Evolutionary conservation across 2,329 filamentous ascomycete species (phyloP).

Genomic region (Diplodia intermedia): DNA sequence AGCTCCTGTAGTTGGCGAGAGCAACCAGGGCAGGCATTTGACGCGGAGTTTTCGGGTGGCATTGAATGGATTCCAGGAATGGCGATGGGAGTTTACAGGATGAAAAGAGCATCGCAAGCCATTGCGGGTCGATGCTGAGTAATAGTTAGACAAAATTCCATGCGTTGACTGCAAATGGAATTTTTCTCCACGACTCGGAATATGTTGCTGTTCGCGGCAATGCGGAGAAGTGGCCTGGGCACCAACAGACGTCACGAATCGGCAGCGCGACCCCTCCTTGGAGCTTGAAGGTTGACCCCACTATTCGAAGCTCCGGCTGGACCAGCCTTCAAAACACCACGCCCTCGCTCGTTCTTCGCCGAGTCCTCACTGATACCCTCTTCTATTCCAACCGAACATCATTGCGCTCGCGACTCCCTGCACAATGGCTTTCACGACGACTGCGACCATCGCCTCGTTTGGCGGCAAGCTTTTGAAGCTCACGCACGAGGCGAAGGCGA

Average conservation of each 20-base stretch:
- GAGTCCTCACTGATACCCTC: conserved; percentile 14
- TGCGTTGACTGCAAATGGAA: conserved; percentile 24
- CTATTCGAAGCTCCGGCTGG: conserved; percentile 29
- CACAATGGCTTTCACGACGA: conserved; percentile 78
- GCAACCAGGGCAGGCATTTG: conserved; percentile 29
- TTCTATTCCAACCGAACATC: not conserved
- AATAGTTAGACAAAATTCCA: conserved; percentile 25
- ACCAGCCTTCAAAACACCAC: conserved; percentile 28
- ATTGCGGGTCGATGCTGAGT: conserved; percentile 41
- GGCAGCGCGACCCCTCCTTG: conserved; percentile 28
- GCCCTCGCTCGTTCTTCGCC: not conserved
- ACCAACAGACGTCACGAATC: conserved; percentile 31
- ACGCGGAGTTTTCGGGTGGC: conserved; percentile 33
- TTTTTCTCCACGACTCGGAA: conserved; percentile 29
- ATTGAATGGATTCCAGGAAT: conserved; percentile 42
- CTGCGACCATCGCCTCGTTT: conserved; percentile 87
- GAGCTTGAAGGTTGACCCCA: conserved; percentile 30
- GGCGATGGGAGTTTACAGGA: conserved; percentile 45
- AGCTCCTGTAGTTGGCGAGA: conserved; percentile 65
- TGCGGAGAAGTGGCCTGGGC: conserved; percentile 31
- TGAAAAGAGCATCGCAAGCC: conserved; percentile 43
- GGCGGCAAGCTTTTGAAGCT: conserved; percentile 96
- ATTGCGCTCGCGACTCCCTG: not conserved
- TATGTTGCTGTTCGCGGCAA: conserved; percentile 30
- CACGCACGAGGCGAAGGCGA: conserved; percentile 78